Percentiles rank a stretch among this genome's conserved stretches.
These are phyloP conservation scores for Boletus vermiculosoides DNA, from an alignment of 768 basidiomycete species.

Conservation along the genomic window DNA sequence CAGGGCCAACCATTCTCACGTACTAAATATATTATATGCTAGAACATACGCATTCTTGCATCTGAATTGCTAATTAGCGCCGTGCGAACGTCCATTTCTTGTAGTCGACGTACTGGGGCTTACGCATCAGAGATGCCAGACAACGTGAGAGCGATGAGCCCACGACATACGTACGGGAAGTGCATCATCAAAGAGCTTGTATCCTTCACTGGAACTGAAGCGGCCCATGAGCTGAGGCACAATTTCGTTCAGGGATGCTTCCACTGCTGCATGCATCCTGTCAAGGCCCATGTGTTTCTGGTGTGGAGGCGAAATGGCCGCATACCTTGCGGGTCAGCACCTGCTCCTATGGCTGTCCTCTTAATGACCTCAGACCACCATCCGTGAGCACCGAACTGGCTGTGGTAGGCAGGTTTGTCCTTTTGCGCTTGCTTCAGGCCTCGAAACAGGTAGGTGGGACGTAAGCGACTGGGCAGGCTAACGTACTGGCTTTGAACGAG, in stretches of 20 bases:
- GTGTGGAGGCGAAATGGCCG: constrained; percentile 13
- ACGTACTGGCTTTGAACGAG: constrained; percentile 60
- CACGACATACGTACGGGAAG: constrained; percentile 42
- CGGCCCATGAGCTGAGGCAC: constrained; percentile 58
- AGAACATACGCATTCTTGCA: constrained; percentile 59
- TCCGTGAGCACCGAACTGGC: constrained; percentile 42
- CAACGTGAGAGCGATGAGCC: background rate
- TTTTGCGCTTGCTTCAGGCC: constrained; percentile 53
- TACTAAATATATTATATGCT: background rate
- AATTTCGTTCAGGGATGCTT: constrained; percentile 52
- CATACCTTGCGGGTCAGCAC: constrained; percentile 58
- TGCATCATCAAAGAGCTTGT: constrained; percentile 56
- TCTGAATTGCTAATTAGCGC: constrained; percentile 75
- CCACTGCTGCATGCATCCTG: constrained; percentile 45
- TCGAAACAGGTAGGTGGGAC: constrained; percentile 19
- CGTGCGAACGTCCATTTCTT: constrained; percentile 45
- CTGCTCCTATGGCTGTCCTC: constrained; percentile 72
- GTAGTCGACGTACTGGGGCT: constrained; percentile 45
- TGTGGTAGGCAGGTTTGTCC: constrained; percentile 56
- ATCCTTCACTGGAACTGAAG: constrained; percentile 73
- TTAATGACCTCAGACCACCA: constrained; percentile 85
- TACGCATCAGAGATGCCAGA: constrained; percentile 6
- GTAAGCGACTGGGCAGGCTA: background rate
- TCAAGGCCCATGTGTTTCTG: constrained; percentile 21
- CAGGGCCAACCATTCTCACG: background rate